Conservation (phyloP, 495 filamentous ascomycete species). For the Pyrenopolyporus hunteri region DNA sequence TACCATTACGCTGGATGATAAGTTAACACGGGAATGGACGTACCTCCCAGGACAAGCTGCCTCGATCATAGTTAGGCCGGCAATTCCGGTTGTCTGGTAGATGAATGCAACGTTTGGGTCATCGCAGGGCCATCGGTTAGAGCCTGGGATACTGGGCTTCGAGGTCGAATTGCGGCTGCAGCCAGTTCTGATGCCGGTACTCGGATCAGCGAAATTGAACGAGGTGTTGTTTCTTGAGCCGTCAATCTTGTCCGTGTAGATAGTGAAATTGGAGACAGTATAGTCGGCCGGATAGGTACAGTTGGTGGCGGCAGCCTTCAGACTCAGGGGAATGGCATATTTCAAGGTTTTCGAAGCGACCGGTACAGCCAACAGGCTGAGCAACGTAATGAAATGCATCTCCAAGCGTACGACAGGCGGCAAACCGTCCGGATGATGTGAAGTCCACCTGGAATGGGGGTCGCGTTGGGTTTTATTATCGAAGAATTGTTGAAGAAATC, state of each 20-base stretch:
- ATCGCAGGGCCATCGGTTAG: conserved; percentile 40
- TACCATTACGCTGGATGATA: neutral
- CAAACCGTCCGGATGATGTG: neutral
- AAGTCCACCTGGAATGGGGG: neutral
- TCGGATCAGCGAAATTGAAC: conserved; percentile 34
- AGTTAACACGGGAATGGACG: conserved; percentile 9
- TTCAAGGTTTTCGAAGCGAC: conserved; percentile 24
- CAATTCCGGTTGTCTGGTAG: conserved; percentile 34
- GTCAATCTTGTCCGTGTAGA: conserved; percentile 23
- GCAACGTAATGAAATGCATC: conserved; percentile 14
- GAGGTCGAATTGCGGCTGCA: conserved; percentile 37
- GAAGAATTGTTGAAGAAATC: neutral
- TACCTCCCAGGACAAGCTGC: conserved; percentile 36
- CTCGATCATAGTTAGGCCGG: conserved; percentile 35
- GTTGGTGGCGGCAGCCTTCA: conserved; percentile 4
- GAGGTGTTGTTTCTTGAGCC: conserved; percentile 16
- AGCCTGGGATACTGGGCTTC: conserved; percentile 18
- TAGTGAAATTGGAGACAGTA: conserved; percentile 33
- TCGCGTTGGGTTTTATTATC: neutral
- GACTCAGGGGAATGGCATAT: conserved; percentile 13
- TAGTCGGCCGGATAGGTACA: conserved; percentile 37
- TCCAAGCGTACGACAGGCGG: neutral
- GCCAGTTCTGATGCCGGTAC: conserved; percentile 33
- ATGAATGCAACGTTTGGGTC: conserved; percentile 32
- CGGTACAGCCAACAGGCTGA: conserved; percentile 14